A percentile compares a stretch with the other conserved stretches of the same genome.
phyloP scores from a whole-genome alignment of 768 basidiomycete species.

The Cubamyces sp. region DNA sequence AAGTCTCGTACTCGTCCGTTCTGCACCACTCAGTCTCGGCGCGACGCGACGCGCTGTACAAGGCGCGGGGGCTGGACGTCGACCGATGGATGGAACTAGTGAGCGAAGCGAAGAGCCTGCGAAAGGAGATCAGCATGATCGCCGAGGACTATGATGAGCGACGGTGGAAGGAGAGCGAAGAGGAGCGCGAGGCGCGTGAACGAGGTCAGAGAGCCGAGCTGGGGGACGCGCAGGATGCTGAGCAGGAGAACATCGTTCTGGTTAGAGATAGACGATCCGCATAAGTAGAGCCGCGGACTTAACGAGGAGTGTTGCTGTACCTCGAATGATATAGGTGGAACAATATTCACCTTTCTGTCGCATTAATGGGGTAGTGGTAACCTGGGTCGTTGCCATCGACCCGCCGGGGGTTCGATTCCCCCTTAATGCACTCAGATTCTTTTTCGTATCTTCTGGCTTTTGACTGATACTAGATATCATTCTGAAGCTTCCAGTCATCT shows the following conservation, averaged over 20 bases:
- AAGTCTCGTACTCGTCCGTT: slow-evolving; percentile 68
- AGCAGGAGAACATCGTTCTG: slow-evolving; percentile 7
- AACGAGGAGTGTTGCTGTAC: too few relatives aligned
- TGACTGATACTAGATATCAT: too few relatives aligned
- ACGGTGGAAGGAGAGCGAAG: slow-evolving; percentile 34
- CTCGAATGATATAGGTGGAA: neutral
- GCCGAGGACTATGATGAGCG: slow-evolving; percentile 62
- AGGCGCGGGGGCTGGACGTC: slow-evolving; percentile 59
- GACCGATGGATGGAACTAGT: slow-evolving; percentile 61
- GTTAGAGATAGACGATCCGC: slow-evolving; percentile 1
- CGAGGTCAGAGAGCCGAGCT: slow-evolving; percentile 2
- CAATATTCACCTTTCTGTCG: neutral
- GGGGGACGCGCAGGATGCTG: slow-evolving; percentile 10
- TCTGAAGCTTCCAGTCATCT: too few relatives aligned
- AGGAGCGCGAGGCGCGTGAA: slow-evolving; percentile 28
- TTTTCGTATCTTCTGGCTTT: neutral
- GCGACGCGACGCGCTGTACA: slow-evolving; percentile 58
- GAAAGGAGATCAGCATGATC: slow-evolving; percentile 58
- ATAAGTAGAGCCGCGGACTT: neutral
- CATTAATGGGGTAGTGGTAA: slow-evolving; percentile 43
- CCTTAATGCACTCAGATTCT: slow-evolving; percentile 15
- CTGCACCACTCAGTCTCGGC: slow-evolving; percentile 61
- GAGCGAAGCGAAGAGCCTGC: slow-evolving; percentile 51
- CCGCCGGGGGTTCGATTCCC: slow-evolving; percentile 26
- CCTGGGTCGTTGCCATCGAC: slow-evolving; percentile 44